Percentiles rank a stretch among this genome's conserved stretches.
phyloP scores from a whole-genome alignment of 805 yeast genomes.

The Zygoascus biomembranicola region DNA sequence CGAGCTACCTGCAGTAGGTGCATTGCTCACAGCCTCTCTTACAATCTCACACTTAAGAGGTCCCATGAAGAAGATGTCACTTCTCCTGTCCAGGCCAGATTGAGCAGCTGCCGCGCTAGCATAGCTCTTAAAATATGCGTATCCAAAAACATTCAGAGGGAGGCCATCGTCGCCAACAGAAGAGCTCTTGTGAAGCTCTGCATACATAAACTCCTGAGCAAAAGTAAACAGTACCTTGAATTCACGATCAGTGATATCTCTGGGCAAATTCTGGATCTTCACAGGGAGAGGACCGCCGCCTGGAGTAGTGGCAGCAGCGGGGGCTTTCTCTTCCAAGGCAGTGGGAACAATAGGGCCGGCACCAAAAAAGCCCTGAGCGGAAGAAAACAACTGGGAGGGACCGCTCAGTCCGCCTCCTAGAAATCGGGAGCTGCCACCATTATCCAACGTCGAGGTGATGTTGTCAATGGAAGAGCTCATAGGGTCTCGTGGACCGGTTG shows the following conservation, averaged over 20 bases:
- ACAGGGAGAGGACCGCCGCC: conserved; percentile 14
- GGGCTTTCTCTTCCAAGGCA: neutral
- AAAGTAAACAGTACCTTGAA: conserved; percentile 31
- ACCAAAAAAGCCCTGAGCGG: conserved; percentile 1
- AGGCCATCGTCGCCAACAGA: conserved; percentile 15
- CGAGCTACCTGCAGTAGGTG: neutral
- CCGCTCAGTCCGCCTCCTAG: neutral
- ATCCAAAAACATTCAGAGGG: conserved; percentile 12
- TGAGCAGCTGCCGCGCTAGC: conserved; percentile 10
- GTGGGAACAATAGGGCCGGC: conserved; percentile 1
- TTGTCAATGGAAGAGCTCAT: conserved; percentile 3
- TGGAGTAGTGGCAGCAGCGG: neutral
- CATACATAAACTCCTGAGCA: conserved; percentile 29
- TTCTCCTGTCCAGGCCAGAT: conserved; percentile 8
- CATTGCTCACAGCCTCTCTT: neutral
- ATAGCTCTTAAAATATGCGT: conserved; percentile 14
- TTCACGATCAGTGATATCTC: conserved; percentile 31
- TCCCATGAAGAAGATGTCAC: conserved; percentile 8
- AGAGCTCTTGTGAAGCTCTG: conserved; percentile 27
- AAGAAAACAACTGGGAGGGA: conserved; percentile 1
- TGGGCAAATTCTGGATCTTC: conserved; percentile 28
- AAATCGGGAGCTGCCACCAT: conserved; percentile 1
- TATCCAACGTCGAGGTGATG: conserved; percentile 2
- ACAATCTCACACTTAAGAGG: conserved; percentile 1
- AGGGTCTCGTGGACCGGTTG: neutral